Evolutionary conservation across 2,329 filamentous ascomycete genomes (phyloP).

Genomic region (Trichoderma sp.): DNA sequence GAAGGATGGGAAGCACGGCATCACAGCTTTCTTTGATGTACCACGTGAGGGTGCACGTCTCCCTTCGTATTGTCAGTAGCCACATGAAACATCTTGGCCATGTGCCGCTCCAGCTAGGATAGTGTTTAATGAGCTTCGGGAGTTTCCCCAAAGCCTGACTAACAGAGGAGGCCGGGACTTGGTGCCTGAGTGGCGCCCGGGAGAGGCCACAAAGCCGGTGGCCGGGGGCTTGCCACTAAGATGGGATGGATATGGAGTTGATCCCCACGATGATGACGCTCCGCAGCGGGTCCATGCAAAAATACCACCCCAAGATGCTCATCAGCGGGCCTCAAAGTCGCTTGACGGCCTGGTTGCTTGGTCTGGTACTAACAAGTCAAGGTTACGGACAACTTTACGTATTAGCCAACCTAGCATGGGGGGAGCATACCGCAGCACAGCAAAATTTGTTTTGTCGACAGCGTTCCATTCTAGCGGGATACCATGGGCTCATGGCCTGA

Average conservation of each 20-base stretch:
- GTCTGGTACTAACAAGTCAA: neutral
- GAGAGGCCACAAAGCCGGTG: slow-evolving; percentile 13
- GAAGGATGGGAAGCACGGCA: neutral
- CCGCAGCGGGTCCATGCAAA: slow-evolving; percentile 14
- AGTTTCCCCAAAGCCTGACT: slow-evolving; percentile 11
- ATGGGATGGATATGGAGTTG: neutral
- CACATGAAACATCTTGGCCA: neutral
- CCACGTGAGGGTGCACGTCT: neutral
- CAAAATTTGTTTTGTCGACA: neutral
- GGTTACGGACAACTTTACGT: neutral
- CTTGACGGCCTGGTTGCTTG: neutral
- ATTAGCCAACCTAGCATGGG: neutral
- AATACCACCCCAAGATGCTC: slow-evolving; percentile 11
- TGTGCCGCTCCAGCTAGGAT: neutral
- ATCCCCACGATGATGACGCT: slow-evolving; percentile 18
- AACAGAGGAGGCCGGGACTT: slow-evolving; percentile 13
- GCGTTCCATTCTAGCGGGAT: neutral
- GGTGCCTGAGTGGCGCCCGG: slow-evolving; percentile 19
- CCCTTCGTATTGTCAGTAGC: neutral
- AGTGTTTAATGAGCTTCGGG: neutral
- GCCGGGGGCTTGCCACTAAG: neutral
- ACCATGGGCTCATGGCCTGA: neutral
- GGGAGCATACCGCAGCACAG: neutral
- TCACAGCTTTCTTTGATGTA: neutral
- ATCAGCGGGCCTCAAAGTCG: slow-evolving; percentile 2